Base-by-base conservation (phyloP, 192 early-diverging fungal genomes). In the Oehlia diaphana region DNA sequence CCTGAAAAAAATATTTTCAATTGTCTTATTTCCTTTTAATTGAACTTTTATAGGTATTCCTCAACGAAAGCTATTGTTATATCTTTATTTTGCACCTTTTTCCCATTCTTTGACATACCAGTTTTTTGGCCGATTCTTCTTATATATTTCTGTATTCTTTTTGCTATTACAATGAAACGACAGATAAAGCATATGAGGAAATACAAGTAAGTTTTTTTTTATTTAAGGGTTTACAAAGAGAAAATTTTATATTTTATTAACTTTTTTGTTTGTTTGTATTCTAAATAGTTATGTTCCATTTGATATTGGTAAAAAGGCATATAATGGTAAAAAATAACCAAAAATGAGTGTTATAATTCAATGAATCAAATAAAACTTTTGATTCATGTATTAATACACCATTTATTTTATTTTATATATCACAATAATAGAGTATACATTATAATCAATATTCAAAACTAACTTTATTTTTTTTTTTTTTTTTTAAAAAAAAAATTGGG, bases 81-180 rank as follows among this genome's bases (percentile, higher is more conserved):
- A 75, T 92, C 97, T 16, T 84, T 97, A 63, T 84, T 95, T 47
- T 97, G 96, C 88, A 94, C 96, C 63, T 89, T 97, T 80, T 92
- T 96, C 84, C 74, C 89, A n/a, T 81, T 94, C 66, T 92, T 98
- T 82, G 96, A 99, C 81, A 90, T 99, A 63, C 98, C 98, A 16
- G 98, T 99, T 6, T 99, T 96, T 86, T 99, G 98, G 98, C 98
- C 98, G 4, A 99, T 98, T 81, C 89, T 99, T 39, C 84, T 98
- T 85, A 87, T 98, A 69, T 99, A 99, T 88, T 99, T 98, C 84
- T 85, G 95, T 65, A 91, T 97, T 82, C 88, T 99, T 39, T 96
- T 98, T 84, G 88, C 91, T 16, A 87, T 99, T 50, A 98, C 98
- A 4, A 99, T 99, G 98, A 91, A 92, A 81, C 89, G 96, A 76